phyloP scores from a whole-genome alignment of 257 asterid genomes.

The Catharanthus roseus region DNA sequence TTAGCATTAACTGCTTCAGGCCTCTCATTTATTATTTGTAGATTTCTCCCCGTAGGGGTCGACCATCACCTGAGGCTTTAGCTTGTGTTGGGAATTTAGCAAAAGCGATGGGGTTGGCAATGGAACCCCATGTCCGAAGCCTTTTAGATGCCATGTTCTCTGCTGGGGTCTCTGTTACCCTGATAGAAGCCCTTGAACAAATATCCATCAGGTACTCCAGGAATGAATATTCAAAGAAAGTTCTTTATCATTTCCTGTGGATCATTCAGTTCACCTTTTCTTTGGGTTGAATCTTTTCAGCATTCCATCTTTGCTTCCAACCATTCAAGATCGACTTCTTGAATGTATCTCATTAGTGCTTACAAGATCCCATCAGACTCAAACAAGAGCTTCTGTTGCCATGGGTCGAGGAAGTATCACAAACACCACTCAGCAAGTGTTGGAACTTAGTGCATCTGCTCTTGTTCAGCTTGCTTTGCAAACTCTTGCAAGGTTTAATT shows the following conservation, averaged over 20 bases:
- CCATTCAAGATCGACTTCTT: slow-evolving; percentile 79
- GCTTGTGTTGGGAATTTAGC: slow-evolving; percentile 99
- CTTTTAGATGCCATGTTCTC: slow-evolving; percentile 97
- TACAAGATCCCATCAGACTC: slow-evolving; percentile 66
- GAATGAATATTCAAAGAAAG: slow-evolving; percentile 14
- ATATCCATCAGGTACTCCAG: slow-evolving; percentile 62
- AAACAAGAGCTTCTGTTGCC: slow-evolving; percentile 55
- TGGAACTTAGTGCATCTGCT: slow-evolving; percentile 82
- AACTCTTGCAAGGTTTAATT: slow-evolving; percentile 84
- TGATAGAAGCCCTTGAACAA: slow-evolving; percentile 85
- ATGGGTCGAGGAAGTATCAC: slow-evolving; percentile 53
- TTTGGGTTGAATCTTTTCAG: slow-evolving; percentile 38
- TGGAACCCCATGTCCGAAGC: slow-evolving; percentile 83
- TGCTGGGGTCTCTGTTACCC: slow-evolving; percentile 70
- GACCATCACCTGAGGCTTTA: slow-evolving; percentile 91
- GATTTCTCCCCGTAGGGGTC: slow-evolving; percentile 99
- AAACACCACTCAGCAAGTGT: slow-evolving; percentile 55
- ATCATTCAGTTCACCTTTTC: slow-evolving; percentile 21
- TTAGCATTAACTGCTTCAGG: slow-evolving; percentile 4
- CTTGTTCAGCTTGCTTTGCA: slow-evolving; percentile 91
- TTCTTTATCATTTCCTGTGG: slow-evolving; percentile 10
- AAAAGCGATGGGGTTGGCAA: slow-evolving; percentile 86
- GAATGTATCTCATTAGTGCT: slow-evolving; percentile 88
- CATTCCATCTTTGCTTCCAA: slow-evolving; percentile 86
- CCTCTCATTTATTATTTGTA: slow-evolving; percentile 28